These are phyloP conservation scores for Tricholoma flavovirens DNA, from an alignment of 768 basidiomycete genomes.

Conservation along the genomic window DNA sequence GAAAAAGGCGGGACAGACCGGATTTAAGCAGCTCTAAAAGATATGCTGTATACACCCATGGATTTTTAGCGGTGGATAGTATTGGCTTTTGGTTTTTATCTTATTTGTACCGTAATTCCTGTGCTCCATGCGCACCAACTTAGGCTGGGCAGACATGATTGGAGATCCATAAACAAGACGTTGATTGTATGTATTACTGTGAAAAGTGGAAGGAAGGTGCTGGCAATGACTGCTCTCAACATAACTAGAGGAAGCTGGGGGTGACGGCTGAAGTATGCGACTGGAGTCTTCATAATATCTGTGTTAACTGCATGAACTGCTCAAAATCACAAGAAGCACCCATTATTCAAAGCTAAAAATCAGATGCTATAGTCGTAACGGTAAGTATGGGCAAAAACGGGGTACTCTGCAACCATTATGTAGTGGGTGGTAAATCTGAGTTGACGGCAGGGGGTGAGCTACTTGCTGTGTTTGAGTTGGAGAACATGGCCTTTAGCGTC, in stretches of 20 bases:
- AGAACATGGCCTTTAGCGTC: slow-evolving; percentile 89
- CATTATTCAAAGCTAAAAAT: not conserved
- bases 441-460: slow-evolving; percentile 8
- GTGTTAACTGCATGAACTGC: not conserved
- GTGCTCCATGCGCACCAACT: too few species aligned
- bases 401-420: not conserved
- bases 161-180: too few species aligned
- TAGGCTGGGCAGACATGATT: too few species aligned
- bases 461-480: not conserved
- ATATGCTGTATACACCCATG: not conserved
- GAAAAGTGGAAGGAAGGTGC: too few species aligned
- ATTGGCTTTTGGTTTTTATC: not conserved
- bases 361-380: slow-evolving; percentile 1
- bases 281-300: not conserved
- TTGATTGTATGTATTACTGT: too few species aligned
- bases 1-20: not conserved
- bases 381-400: not conserved
- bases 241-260: too few species aligned
- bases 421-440: slow-evolving; percentile 11
- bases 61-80: not conserved
- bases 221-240: too few species aligned
- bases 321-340: not conserved
- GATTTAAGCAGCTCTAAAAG: not conserved
- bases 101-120: not conserved
- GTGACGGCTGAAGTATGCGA: too few species aligned